Conservation (phyloP, 2,329 filamentous ascomycete genomes). For the Esteya vermicola region DNA sequence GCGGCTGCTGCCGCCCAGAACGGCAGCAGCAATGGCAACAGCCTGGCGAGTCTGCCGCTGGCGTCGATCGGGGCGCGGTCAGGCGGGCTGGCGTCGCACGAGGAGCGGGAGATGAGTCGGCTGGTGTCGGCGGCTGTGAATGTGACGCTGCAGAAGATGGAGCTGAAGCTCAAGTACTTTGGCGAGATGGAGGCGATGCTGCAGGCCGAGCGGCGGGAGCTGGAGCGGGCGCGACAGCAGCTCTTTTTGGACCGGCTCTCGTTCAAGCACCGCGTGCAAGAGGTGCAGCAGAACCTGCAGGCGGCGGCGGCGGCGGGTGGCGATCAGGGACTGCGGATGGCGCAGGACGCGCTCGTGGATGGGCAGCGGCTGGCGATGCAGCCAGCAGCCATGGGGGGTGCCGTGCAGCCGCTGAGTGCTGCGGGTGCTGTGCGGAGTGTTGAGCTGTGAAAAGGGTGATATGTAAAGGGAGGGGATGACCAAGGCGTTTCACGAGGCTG, state of each 20-base stretch:
- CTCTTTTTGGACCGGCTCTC: constrained; percentile 83
- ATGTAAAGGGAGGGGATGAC: not conserved
- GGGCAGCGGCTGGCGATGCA: constrained; percentile 41
- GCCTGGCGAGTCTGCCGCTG: constrained; percentile 63
- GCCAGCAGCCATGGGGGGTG: constrained; percentile 23
- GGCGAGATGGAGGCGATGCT: constrained; percentile 89
- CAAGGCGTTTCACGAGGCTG: not conserved
- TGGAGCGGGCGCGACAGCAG: constrained; percentile 84
- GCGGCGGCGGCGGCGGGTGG: constrained; percentile 33
- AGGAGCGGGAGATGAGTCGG: constrained; percentile 92
- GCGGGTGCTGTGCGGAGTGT: constrained; percentile 43
- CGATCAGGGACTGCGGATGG: constrained; percentile 33
- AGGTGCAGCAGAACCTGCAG: constrained; percentile 65
- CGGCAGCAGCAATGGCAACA: constrained; percentile 28
- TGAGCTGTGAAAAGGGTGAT: constrained; percentile 17
- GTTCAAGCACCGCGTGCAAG: constrained; percentile 76
- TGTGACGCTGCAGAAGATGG: constrained; percentile 85
- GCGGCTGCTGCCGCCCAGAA: constrained; percentile 30
- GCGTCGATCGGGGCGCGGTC: constrained; percentile 76
- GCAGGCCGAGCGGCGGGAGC: constrained; percentile 79
- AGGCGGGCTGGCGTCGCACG: constrained; percentile 80
- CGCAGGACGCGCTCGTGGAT: constrained; percentile 31
- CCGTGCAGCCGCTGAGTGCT: constrained; percentile 39
- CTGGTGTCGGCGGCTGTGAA: constrained; percentile 88
- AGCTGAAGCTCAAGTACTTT: constrained; percentile 92